Conservation (phyloP, 2,329 filamentous ascomycete species). For the Arachnopeziza araneosa region DNA sequence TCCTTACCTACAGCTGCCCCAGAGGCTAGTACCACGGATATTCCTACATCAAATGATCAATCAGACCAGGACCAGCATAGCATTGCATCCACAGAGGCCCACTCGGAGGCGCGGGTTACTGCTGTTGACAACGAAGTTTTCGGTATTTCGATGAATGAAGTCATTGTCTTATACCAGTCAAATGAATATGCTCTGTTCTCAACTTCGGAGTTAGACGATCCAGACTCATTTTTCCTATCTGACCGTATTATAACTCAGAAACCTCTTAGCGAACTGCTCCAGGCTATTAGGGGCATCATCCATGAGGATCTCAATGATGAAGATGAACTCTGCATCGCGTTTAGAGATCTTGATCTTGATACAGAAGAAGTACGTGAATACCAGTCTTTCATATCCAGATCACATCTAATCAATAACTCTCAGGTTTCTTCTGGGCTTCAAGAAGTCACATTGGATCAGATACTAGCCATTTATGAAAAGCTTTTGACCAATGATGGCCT, state of each 20-base stretch:
- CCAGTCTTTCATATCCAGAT: neutral
- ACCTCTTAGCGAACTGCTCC: slow-evolving; percentile 49
- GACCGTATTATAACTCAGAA: slow-evolving; percentile 49
- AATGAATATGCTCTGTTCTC: slow-evolving; percentile 54
- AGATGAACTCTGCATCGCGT: slow-evolving; percentile 50
- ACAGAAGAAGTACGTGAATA: slow-evolving; percentile 46
- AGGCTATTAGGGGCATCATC: slow-evolving; percentile 48
- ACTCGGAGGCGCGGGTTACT: neutral
- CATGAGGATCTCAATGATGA: slow-evolving; percentile 48
- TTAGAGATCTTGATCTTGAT: slow-evolving; percentile 49
- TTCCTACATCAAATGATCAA: neutral
- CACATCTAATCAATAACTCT: slow-evolving; percentile 24
- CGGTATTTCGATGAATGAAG: slow-evolving; percentile 26
- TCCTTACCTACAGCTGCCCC: neutral
- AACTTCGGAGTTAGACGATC: slow-evolving; percentile 44
- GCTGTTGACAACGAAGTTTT: neutral
- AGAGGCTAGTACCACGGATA: neutral
- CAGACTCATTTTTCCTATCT: slow-evolving; percentile 50
- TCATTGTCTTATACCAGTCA: slow-evolving; percentile 50
- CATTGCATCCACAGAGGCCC: neutral
- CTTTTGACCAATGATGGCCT: slow-evolving; percentile 54
- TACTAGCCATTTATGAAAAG: slow-evolving; percentile 53
- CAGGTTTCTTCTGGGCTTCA: slow-evolving; percentile 45
- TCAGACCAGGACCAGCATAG: neutral
- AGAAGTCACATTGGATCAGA: slow-evolving; percentile 47